Percentiles rank a stretch among this genome's conserved stretches.
Evolutionary conservation across 2,329 filamentous ascomycete species (phyloP).

Genomic region (Colletotrichum viniferum): DNA sequence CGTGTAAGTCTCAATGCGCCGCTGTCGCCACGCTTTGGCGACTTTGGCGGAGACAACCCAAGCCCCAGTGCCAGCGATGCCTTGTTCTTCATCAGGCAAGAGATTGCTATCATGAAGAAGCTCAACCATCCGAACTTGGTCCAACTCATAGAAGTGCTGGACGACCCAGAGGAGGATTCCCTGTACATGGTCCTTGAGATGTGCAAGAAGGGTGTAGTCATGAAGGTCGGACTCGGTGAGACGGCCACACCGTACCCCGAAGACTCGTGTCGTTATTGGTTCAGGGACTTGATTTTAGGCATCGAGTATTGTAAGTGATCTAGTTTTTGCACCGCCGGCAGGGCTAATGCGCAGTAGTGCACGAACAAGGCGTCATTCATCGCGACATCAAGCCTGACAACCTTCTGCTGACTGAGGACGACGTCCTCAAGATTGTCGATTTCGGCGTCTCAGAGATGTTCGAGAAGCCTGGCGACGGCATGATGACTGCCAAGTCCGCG

Average conservation of each 20-base stretch:
- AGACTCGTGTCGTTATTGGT: constrained; percentile 87
- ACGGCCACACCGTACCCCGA: constrained; percentile 80
- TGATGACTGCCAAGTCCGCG: constrained; percentile 91
- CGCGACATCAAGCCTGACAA: constrained; percentile 99
- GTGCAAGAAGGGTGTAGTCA: constrained; percentile 97
- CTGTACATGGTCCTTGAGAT: constrained; percentile 99
- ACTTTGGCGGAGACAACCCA: constrained; percentile 8
- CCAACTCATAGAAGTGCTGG: constrained; percentile 88
- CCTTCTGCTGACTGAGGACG: constrained; percentile 84
- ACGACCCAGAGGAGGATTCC: constrained; percentile 94
- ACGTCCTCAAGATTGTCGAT: constrained; percentile 96
- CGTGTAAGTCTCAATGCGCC: constrained; percentile 31
- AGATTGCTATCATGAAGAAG: constrained; percentile 99
- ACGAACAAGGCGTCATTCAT: constrained; percentile 93
- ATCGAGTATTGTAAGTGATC: constrained; percentile 81
- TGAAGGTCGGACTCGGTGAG: constrained; percentile 92
- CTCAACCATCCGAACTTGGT: constrained; percentile 95
- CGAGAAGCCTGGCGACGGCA: constrained; percentile 73
- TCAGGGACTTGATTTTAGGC: constrained; percentile 90
- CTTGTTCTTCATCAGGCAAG: constrained; percentile 87
- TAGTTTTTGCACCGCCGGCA: not conserved
- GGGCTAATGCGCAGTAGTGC: constrained; percentile 58
- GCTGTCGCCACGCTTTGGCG: constrained; percentile 27
- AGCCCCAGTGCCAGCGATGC: constrained; percentile 41
- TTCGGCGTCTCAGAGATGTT: constrained; percentile 99